phyloP scores from a whole-genome alignment of 1,139 yeast genomes.

The Candida sanyaensis region DNA sequence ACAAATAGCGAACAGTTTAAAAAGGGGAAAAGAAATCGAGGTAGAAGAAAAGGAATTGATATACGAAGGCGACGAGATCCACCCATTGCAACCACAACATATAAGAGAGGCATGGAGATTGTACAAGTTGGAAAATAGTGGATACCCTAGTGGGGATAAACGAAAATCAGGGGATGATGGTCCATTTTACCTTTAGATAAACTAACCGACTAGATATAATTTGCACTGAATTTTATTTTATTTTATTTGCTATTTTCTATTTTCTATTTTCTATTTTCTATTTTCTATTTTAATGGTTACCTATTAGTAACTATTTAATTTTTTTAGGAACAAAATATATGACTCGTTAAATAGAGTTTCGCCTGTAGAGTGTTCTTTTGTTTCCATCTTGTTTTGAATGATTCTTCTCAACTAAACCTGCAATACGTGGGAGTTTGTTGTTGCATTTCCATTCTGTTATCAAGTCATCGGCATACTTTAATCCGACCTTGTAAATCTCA shows the following conservation, averaged over 20 bases:
- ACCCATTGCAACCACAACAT: constrained; percentile 81
- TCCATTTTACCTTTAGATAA: neutral
- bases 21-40: constrained; percentile 30
- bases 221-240: no score
- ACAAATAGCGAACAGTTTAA: constrained; percentile 28
- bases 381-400: constrained; percentile 18
- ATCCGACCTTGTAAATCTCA: constrained; percentile 83
- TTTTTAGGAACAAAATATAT: no score
- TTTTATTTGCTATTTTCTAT: no score
- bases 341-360: constrained; percentile 57
- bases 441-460: constrained; percentile 54
- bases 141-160: neutral
- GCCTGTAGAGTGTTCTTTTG: constrained; percentile 41
- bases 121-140: constrained; percentile 6
- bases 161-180: constrained; percentile 4
- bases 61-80: constrained; percentile 45
- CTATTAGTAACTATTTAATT: no score
- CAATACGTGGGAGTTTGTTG: constrained; percentile 62
- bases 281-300: no score
- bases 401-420: constrained; percentile 47
- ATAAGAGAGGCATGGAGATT: constrained; percentile 84
- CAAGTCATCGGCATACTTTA: constrained; percentile 65
- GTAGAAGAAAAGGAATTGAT: constrained; percentile 30
- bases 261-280: no score
- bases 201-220: no score